These are phyloP conservation scores for Perilla frutescens DNA, from an alignment of 257 asterid genomes.

Conservation along the genomic window DNA sequence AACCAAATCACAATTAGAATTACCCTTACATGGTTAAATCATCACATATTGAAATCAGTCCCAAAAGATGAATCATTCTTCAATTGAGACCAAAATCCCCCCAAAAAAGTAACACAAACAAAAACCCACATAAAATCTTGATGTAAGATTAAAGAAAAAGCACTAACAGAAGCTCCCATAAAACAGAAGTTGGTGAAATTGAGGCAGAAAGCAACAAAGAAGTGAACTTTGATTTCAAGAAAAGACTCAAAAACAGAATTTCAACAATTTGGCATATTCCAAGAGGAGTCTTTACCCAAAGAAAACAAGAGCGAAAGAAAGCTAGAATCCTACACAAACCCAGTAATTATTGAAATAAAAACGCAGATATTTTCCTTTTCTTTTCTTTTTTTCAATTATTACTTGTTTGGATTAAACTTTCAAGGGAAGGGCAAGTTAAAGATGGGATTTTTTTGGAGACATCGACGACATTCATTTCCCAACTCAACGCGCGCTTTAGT, in stretches of 20 bases:
- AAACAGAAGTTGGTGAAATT: slow-evolving; percentile 27
- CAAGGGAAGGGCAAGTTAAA: slow-evolving; percentile 22
- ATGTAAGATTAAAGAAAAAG: slow-evolving; percentile 9
- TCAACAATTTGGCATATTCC: slow-evolving; percentile 14
- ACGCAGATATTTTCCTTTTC: not conserved
- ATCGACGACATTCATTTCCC: slow-evolving; percentile 1
- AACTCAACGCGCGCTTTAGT: slow-evolving; percentile 34
- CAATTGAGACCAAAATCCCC: not conserved
- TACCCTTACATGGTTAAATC: not conserved
- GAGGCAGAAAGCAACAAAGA: slow-evolving; percentile 40
- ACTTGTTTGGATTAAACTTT: slow-evolving; percentile 2
- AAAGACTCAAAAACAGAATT: slow-evolving; percentile 7
- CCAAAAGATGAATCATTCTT: slow-evolving; percentile 22
- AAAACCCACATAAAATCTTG: slow-evolving; percentile 35
- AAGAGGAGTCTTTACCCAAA: slow-evolving; percentile 22
- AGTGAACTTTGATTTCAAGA: slow-evolving; percentile 34
- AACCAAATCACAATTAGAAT: slow-evolving; percentile 11
- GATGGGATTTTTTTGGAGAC: slow-evolving; percentile 14
- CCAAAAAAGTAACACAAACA: not conserved
- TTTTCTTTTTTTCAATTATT: not conserved
- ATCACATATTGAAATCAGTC: slow-evolving; percentile 11
- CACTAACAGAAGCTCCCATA: slow-evolving; percentile 21
- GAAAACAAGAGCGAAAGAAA: slow-evolving; percentile 4
- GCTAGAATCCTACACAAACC: slow-evolving; percentile 30
- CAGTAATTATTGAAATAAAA: slow-evolving; percentile 15